Base-by-base conservation (phyloP, 2,329 filamentous ascomycete species). In the Cladophialophora yegresii region DNA sequence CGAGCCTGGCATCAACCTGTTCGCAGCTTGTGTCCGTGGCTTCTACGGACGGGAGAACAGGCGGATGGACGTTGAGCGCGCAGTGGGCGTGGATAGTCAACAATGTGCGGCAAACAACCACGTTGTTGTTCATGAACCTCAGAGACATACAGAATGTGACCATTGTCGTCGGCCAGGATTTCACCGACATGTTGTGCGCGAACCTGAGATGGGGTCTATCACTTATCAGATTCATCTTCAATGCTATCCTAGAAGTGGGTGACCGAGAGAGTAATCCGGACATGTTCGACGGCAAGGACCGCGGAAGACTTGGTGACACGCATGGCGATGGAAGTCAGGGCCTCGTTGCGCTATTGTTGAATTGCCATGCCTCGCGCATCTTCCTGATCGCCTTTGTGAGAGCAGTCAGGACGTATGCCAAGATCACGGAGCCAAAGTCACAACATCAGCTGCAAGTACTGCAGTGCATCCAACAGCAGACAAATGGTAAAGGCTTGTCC, bases 121-220 rank as follows among this genome's bases (percentile, higher is more conserved):
- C 67, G 0, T 32, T 69, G 20, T 54, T 70, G 40, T 64, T 66
- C 26, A 64, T 67, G 56, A 62, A 61, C 32, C 45, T 67, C 30
- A 40, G 67, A 45, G 67, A 70, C 16, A 59, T 69, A 32, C 62
- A 67, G 30, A 66, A 64, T 56, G 28, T 62, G 8, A 64, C 62
- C 43, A 20, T 62, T 8, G 53, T 63, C 47, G 45, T 66, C 26
- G 59, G 45, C 28, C 62, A 62, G 87, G 91, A 93, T 73, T 86
- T 91, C 12, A 84, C 93, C 1, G 85, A 87, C 47, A 85, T 88
- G 51, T 79, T 96, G 10, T 84, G 88, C 4, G 90, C 91, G 23
- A 89, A 92, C 61, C 86, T 89, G 3, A 88, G 85, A 72, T 97
- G 93, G 93, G 85, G 86, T 0, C 81, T 92, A 40, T 89, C 93